Percentiles rank a stretch among this genome's conserved stretches.
Conservation (phyloP, 352 stramenopile genomes). For the Phytophthora pistaciae region DNA sequence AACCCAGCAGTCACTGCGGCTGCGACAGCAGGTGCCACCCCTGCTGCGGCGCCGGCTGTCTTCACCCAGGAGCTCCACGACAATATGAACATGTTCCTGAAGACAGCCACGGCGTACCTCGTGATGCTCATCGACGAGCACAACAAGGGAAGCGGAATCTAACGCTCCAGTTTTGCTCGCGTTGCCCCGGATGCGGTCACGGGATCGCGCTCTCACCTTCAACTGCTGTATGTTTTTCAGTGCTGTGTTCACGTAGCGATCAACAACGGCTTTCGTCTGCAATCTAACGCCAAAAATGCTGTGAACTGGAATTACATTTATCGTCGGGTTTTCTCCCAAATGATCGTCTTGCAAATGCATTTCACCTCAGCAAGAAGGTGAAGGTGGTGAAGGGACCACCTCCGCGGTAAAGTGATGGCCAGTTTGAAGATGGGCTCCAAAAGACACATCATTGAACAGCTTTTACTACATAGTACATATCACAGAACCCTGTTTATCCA, state of each 20-base stretch:
- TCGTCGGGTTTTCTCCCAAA: not conserved
- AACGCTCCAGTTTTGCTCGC: not conserved
- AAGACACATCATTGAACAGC: not conserved
- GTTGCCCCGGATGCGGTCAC: not conserved
- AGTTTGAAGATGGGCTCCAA: conserved; percentile 29
- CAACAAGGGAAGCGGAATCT: conserved; percentile 22
- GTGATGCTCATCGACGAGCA: conserved; percentile 41
- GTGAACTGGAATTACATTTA: not conserved
- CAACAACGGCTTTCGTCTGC: conserved; percentile 3
- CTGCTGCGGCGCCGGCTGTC: not conserved
- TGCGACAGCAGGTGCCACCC: not conserved
- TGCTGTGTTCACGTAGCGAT: not conserved
- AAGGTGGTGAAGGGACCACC: not conserved
- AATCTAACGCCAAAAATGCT: not conserved
- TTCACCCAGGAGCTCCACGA: conserved; percentile 35
- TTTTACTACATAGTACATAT: not conserved
- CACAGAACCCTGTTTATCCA: not conserved
- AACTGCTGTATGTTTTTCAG: conserved; percentile 25
- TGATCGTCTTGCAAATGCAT: not conserved
- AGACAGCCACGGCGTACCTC: conserved; percentile 44
- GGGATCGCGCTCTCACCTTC: conserved; percentile 7
- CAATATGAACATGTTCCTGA: conserved; percentile 47
- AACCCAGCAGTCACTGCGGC: not conserved
- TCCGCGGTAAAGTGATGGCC: conserved; percentile 2
- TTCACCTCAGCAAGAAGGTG: not conserved